These are phyloP conservation scores for Phyllosticta capitalensis DNA, from an alignment of 2,329 filamentous ascomycete species.

Conservation along the genomic window DNA sequence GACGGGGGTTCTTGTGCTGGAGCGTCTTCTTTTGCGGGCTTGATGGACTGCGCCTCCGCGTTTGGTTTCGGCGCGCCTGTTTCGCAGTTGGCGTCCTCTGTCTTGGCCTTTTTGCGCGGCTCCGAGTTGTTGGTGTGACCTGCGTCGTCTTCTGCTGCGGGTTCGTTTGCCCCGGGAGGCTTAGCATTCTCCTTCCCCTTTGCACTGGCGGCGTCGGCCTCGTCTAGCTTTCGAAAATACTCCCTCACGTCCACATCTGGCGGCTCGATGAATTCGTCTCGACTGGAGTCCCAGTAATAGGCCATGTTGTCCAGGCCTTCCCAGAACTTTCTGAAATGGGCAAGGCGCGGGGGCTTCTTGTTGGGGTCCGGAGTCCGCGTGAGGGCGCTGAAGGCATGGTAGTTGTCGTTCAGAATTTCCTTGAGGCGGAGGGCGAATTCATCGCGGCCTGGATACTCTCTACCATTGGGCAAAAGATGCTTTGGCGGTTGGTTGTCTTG, in stretches of 20 bases:
- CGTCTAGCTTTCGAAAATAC: neutral
- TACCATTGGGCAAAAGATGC: conserved; percentile 39
- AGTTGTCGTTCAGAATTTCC: conserved; percentile 47
- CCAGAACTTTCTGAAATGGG: conserved; percentile 53
- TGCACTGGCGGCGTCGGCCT: conserved; percentile 13
- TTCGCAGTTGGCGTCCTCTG: conserved; percentile 3
- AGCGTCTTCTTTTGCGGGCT: neutral
- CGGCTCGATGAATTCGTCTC: conserved; percentile 44
- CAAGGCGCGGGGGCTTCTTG: conserved; percentile 40
- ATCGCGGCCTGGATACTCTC: conserved; percentile 36
- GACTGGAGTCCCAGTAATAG: conserved; percentile 53
- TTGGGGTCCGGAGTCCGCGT: conserved; percentile 36
- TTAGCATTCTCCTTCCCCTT: conserved; percentile 6
- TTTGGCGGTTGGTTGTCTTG: conserved; percentile 17
- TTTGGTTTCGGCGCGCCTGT: conserved; percentile 10
- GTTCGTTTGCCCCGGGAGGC: conserved; percentile 15
- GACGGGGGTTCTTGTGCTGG: conserved; percentile 2
- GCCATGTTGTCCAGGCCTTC: conserved; percentile 48
- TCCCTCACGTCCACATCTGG: neutral
- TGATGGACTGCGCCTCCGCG: neutral
- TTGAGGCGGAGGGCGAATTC: conserved; percentile 39
- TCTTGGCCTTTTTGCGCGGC: conserved; percentile 11
- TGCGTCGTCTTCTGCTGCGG: neutral
- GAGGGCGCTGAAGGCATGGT: conserved; percentile 49
- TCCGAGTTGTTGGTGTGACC: neutral